Percentiles rank a stretch among this genome's conserved stretches.
These are phyloP conservation scores for Coprinellus aureogranulatus DNA, from an alignment of 768 basidiomycete genomes.

Conservation along the genomic window DNA sequence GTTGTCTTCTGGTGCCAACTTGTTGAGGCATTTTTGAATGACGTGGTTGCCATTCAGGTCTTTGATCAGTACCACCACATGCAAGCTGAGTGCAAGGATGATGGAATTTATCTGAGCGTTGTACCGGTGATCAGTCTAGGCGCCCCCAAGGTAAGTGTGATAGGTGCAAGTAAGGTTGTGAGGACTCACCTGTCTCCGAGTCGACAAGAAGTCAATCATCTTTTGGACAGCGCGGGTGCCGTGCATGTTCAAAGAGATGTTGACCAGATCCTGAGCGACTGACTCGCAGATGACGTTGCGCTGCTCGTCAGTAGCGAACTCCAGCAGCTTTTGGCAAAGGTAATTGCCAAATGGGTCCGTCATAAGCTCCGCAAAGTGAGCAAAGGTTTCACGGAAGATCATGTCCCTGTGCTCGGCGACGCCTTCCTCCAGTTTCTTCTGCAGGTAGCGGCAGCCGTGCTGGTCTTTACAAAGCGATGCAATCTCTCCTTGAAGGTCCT, in stretches of 20 bases:
- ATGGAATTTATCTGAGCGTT: slow-evolving; percentile 93
- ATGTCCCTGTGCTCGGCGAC: slow-evolving; percentile 95
- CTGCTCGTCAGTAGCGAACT: slow-evolving; percentile 97
- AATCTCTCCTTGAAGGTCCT: slow-evolving; percentile 95
- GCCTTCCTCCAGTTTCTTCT: slow-evolving; percentile 98
- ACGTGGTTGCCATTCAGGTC: slow-evolving; percentile 97
- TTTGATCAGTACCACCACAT: slow-evolving; percentile 99
- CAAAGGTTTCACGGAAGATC: slow-evolving; percentile 98
- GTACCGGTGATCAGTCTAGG: slow-evolving; percentile 79
- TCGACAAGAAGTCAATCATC: slow-evolving; percentile 99
- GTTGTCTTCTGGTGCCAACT: slow-evolving; percentile 96
- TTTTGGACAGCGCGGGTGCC: slow-evolving; percentile 99
- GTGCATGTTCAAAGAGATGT: slow-evolving; percentile 99
- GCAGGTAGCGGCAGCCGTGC: slow-evolving; percentile 96
- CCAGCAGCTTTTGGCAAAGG: slow-evolving; percentile 95
- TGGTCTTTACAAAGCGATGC: slow-evolving; percentile 95
- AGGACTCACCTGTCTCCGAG: slow-evolving; percentile 81
- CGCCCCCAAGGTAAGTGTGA: slow-evolving; percentile 50
- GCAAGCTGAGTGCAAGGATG: slow-evolving; percentile 92
- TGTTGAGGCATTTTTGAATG: slow-evolving; percentile 99
- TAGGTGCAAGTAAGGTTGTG: slow-evolving; percentile 30
- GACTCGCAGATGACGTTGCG: slow-evolving; percentile 96
- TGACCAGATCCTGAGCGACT: slow-evolving; percentile 95
- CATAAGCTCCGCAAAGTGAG: slow-evolving; percentile 98
- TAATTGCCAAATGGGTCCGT: slow-evolving; percentile 99